Evolutionary conservation across 129 eudicot species (phyloP).

Genomic region (Arctium minus): DNA sequence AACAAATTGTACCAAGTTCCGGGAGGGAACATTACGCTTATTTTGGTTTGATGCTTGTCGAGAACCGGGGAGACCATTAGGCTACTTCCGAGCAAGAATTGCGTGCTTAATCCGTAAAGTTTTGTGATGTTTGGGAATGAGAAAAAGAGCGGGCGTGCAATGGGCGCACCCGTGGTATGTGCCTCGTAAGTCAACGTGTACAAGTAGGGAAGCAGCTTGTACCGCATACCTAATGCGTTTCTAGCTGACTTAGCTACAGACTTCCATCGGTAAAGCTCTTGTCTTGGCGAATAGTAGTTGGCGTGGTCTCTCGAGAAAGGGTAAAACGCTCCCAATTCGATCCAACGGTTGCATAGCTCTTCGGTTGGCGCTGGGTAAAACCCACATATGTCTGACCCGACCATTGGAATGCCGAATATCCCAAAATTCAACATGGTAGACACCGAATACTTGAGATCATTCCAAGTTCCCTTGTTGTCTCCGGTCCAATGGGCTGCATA

Average conservation of each 20-base stretch:
- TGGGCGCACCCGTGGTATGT: slow-evolving; percentile 71
- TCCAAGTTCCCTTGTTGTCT: slow-evolving; percentile 89
- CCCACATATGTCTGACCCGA: slow-evolving; percentile 96
- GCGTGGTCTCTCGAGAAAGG: slow-evolving; percentile 97
- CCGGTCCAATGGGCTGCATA: slow-evolving; percentile 99
- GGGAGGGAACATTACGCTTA: slow-evolving; percentile 63
- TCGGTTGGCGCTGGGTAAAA: slow-evolving; percentile 82
- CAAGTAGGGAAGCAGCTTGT: slow-evolving; percentile 74
- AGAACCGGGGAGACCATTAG: slow-evolving; percentile 98
- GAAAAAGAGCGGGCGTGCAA: slow-evolving; percentile 90
- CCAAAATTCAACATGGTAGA: slow-evolving; percentile 95
- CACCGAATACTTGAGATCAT: slow-evolving; percentile 73
- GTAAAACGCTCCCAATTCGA: slow-evolving; percentile 89
- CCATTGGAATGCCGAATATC: slow-evolving; percentile 93
- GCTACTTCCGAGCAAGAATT: slow-evolving; percentile 75
- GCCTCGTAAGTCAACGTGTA: slow-evolving; percentile 88
- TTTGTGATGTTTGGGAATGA: slow-evolving; percentile 54
- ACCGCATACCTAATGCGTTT: slow-evolving; percentile 92
- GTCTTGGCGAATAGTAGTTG: slow-evolving; percentile 74
- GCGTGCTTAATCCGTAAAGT: slow-evolving; percentile 66
- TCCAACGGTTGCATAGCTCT: slow-evolving; percentile 98
- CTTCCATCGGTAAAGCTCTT: slow-evolving; percentile 94
- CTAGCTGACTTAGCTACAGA: slow-evolving; percentile 75
- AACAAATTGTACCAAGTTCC: slow-evolving; percentile 90
- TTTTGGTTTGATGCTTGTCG: slow-evolving; percentile 59